Evolutionary conservation across 768 basidiomycete species (phyloP), one percentile per base, ranked within the genome.

Genomic region (Trametes villosa): DNA sequence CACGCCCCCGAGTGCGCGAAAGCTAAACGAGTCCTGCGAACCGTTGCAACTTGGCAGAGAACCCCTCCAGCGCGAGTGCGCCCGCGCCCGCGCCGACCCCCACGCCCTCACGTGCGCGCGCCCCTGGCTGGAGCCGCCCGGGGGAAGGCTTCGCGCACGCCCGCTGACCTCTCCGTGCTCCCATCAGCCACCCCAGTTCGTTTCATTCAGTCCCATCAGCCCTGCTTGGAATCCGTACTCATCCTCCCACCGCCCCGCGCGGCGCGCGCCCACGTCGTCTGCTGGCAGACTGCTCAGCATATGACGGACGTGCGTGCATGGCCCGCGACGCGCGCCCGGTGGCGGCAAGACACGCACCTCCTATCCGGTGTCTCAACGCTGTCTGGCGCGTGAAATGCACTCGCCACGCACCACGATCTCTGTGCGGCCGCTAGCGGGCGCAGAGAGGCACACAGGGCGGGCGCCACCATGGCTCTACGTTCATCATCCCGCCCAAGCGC

Each of bases 301-400:
- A 45, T 45, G 22, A 22, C 42, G 5, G 42, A 20, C 3, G 8
- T 44, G 4, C 20, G 9, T 26, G 24, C 44, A 22, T 26, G 3
- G 31, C 31, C 33, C 33, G 34, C 17, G 7, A 29, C 49, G 31
- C 31, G 6, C 5, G 20, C 18, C 4, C 48, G 20, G 55, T 48
- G 55, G 55, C 26, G 55, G 45, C 45, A 46, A 57, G 45, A 57
- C 45, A 46, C n/a, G n/a, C n/a, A n/a, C n/a, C n/a, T n/a, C n/a
- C n/a, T 31, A 20, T 11, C 29, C 24, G n/a, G 30, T 30, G 47
- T 57, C 56, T 57, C 56, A 57, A 57, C 47, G 56, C 29, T 57
- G 18, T 49, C 27, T 57, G 46, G 47, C 40, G 30, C 29, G 33
- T 24, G 22, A 49, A 31, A 49, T 57, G 30, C 47, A 57, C 18